Evolutionary conservation across 1,284 basidiomycete genomes (phyloP), one percentile per base, ranked within the genome.

Genomic region (Agroathelia rolfsii): DNA sequence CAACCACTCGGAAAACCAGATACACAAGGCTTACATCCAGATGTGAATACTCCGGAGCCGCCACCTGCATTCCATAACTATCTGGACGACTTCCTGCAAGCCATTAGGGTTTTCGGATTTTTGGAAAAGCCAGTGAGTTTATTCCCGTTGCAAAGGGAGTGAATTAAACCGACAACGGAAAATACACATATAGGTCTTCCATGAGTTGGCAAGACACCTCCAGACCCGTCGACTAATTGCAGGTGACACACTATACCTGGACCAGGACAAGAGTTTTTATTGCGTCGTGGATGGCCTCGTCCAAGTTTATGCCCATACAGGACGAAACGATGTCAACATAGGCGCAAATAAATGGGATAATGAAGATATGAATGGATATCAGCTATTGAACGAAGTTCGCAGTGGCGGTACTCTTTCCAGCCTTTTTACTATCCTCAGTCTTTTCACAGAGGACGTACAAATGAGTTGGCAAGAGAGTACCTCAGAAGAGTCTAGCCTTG

Each of bases 391-490:
- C 49, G 88, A 93, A 60, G 93, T 96, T 18, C 80, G 85, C 24
- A 84, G 80, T n/a, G 92, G 92, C 4, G 90, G 94, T 7, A 98
- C 92, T 0, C 65, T 97, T 10, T 94, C 90, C 24, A 94, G 89
- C 47, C 67, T 97, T 24, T 97, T 98, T 59, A 96, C 90, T 9
- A 98, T 98, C 50, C 70, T 98, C 33, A 86, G 65, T 37, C 66
- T 99, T 29, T 98, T 99, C 59, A 99, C 95, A 2, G 94, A 98
- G 56, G 86, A 97, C 50, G 82, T 98, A 47, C 84, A 92, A 56
- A 76, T 97, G 45, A 83, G 87, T 39, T 94, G 88, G 86, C 76
- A 82, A 52, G 76, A 81, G 39, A n/a, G n/a, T n/a, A n/a, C n/a
- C n/a, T n/a, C n/a, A n/a, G 73, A n/a, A n/a, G n/a, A n/a, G n/a